Conservation (phyloP, 2,329 filamentous ascomycete genomes). For the Trichoderma asperellum region DNA sequence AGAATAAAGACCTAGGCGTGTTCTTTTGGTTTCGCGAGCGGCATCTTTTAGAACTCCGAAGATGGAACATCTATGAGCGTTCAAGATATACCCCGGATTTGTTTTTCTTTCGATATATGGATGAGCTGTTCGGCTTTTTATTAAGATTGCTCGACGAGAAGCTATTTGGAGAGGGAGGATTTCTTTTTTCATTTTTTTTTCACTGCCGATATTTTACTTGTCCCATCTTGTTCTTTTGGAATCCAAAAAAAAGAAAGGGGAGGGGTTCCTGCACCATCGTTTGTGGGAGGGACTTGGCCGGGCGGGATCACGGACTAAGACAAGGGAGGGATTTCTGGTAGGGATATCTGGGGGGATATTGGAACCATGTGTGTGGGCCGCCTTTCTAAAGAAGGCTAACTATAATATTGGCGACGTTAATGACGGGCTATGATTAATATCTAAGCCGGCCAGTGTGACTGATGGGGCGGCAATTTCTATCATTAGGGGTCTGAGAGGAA, state of each 20-base stretch:
- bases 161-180: slow-evolving; percentile 22
- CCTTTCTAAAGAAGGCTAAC: slow-evolving; percentile 30
- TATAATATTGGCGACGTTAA: slow-evolving; percentile 29
- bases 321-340: slow-evolving; percentile 20
- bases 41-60: slow-evolving; percentile 19
- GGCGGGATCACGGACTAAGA: slow-evolving; percentile 26
- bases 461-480: slow-evolving; percentile 25
- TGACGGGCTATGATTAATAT: slow-evolving; percentile 28
- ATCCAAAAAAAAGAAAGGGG: slow-evolving; percentile 1
- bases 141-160: slow-evolving; percentile 8
- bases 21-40: slow-evolving; percentile 27
- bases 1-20: slow-evolving; percentile 18
- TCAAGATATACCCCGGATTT: slow-evolving; percentile 32
- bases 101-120: slow-evolving; percentile 32
- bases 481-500: slow-evolving; percentile 23
- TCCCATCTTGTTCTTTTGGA: slow-evolving; percentile 26
- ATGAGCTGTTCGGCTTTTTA: slow-evolving; percentile 27
- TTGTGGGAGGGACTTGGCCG: slow-evolving; percentile 28
- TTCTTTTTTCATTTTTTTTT: slow-evolving; percentile 28
- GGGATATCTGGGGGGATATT: slow-evolving; percentile 15
- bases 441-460: slow-evolving; percentile 20
- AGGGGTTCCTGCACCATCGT: slow-evolving; percentile 26
- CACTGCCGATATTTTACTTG: slow-evolving; percentile 27
- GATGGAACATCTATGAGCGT: slow-evolving; percentile 29
- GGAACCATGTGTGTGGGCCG: slow-evolving; percentile 24